A percentile compares a stretch with the other conserved stretches of the same genome.
Conservation (phyloP, 1,284 basidiomycete species). For the Fomitopsis schrenkii region DNA sequence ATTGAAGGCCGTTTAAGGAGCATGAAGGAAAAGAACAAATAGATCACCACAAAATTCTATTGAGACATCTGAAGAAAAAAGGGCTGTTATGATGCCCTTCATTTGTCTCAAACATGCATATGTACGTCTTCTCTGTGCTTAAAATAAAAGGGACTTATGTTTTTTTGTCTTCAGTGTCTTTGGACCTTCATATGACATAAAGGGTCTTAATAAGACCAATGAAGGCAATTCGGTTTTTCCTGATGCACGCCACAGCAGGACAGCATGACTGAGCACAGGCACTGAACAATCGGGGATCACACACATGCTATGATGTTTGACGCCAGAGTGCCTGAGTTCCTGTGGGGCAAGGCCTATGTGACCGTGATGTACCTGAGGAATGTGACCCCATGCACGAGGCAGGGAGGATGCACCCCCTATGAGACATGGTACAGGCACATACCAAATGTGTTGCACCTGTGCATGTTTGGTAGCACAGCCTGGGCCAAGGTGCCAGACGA, state of each 20-base stretch:
- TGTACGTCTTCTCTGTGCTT: too few relatives aligned
- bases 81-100: too few relatives aligned
- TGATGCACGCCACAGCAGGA: conserved; percentile 34
- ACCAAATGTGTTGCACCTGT: conserved; percentile 22
- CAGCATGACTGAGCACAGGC: conserved; percentile 34
- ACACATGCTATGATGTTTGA: conserved; percentile 19
- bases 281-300: conserved; percentile 23
- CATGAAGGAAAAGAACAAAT: too few relatives aligned
- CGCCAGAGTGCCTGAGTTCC: conserved; percentile 26
- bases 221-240: too few relatives aligned
- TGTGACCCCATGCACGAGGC: conserved; percentile 21
- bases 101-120: too few relatives aligned
- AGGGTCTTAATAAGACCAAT: too few relatives aligned
- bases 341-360: conserved; percentile 34
- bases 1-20: too few relatives aligned
- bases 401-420: conserved; percentile 29
- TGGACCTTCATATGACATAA: too few relatives aligned
- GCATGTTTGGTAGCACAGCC: conserved; percentile 5
- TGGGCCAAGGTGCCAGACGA: conserved; percentile 6
- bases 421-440: conserved; percentile 20
- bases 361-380: conserved; percentile 32
- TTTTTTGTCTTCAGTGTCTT: too few relatives aligned
- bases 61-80: too few relatives aligned
- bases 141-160: too few relatives aligned
- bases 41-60: too few relatives aligned